A percentile compares a stretch with the other conserved stretches of the same genome.
Evolutionary conservation across 805 yeast species (phyloP).

Genomic region (Debaryomyces prosopidis): DNA sequence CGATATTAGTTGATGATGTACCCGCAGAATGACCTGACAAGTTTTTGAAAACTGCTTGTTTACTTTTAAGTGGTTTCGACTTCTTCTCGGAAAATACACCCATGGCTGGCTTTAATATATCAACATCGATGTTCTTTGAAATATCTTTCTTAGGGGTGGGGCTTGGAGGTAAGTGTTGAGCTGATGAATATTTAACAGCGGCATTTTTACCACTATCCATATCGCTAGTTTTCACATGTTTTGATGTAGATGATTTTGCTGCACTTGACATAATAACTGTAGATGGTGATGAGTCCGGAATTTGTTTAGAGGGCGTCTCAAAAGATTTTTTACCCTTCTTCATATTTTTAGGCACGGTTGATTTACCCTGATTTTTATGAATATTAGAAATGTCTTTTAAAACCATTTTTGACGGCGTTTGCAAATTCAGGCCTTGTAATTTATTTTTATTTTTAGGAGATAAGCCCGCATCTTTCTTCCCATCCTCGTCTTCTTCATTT

Average conservation of each 20-base stretch:
- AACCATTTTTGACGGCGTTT: constrained; percentile 35
- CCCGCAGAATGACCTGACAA: constrained; percentile 3
- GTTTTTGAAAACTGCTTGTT: constrained; percentile 6
- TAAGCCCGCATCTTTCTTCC: constrained; percentile 8
- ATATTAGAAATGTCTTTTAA: constrained; percentile 26
- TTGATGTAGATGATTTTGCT: constrained; percentile 11
- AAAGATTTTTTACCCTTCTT: constrained; percentile 8
- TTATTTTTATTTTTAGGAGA: constrained; percentile 2
- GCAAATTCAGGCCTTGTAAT: constrained; percentile 12
- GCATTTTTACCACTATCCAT: constrained; percentile 7
- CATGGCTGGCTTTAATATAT: constrained; percentile 31
- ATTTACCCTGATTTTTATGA: constrained; percentile 5
- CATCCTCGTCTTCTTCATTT: constrained; percentile 18
- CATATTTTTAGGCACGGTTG: background rate
- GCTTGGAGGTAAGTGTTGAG: constrained; percentile 24
- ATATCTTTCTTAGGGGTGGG: constrained; percentile 39
- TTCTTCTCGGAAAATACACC: constrained; percentile 37
- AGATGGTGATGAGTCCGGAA: constrained; percentile 39
- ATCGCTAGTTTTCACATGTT: constrained; percentile 5
- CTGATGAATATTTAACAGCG: constrained; percentile 1
- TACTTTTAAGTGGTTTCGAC: constrained; percentile 3
- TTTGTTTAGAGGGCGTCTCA: constrained; percentile 36
- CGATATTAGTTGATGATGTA: background rate
- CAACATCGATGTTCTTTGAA: constrained; percentile 3
- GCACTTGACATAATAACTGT: constrained; percentile 42